Percentiles rank a stretch among this genome's conserved stretches.
Conservation (phyloP, 192 early-diverging fungal species). For the Entomortierella beljakovae region DNA sequence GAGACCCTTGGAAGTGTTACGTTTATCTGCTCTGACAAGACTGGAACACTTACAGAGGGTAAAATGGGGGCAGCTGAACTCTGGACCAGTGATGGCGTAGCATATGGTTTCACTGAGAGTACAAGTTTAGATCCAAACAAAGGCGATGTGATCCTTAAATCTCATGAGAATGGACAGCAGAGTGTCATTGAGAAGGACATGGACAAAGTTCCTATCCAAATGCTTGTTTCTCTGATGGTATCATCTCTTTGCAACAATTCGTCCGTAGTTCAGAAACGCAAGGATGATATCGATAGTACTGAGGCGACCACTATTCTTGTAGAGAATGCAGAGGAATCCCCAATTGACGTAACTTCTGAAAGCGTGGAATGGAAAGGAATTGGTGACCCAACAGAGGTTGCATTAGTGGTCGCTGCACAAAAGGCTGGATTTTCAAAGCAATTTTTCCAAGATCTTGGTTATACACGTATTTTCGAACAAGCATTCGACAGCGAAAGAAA, state of each 20-base stretch:
- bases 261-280: conserved; percentile 68
- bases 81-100: conserved; percentile 77
- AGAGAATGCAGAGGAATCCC: conserved; percentile 21
- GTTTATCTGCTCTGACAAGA: conserved; percentile 97
- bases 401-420: conserved; percentile 83
- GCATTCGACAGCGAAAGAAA: conserved; percentile 95
- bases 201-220: conserved; percentile 56
- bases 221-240: conserved; percentile 75
- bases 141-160: conserved; percentile 52
- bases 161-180: conserved; percentile 14
- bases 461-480: conserved; percentile 78
- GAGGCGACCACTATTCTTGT: conserved; percentile 54
- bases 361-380: conserved; percentile 72
- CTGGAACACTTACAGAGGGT: conserved; percentile 94
- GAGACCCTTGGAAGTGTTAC: conserved; percentile 96
- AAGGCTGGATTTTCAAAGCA: conserved; percentile 80
- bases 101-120: conserved; percentile 73
- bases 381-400: conserved; percentile 96
- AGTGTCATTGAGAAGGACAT: conserved; percentile 57
- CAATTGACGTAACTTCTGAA: conserved; percentile 49
- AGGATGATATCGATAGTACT: conserved; percentile 57
- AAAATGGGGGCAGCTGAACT: conserved; percentile 94
- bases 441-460: conserved; percentile 66
- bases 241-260: conserved; percentile 89
- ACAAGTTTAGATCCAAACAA: conserved; percentile 60